Conservation (phyloP, 306 rosid species). For the Malus fusca region DNA sequence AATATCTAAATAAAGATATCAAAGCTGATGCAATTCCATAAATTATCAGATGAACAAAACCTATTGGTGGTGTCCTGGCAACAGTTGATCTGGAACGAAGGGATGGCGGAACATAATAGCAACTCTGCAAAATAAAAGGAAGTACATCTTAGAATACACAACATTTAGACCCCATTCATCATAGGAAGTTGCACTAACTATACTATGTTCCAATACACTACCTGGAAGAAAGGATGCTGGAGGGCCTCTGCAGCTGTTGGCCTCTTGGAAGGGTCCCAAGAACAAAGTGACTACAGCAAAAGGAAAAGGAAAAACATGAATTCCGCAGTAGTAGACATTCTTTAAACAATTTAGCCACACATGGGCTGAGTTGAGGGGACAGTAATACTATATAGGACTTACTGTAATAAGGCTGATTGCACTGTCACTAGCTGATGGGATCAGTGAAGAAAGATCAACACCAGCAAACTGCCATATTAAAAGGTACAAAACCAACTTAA, state of each 20-base stretch:
- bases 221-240: slow-evolving; percentile 98
- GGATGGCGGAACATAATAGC: slow-evolving; percentile 87
- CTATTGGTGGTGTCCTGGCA: slow-evolving; percentile 78
- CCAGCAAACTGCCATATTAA: slow-evolving; percentile 53
- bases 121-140: slow-evolving; percentile 46
- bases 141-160: not conserved
- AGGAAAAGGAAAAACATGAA: not conserved
- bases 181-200: not conserved
- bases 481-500: not conserved
- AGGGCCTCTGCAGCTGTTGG: slow-evolving; percentile 90
- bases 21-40: not conserved
- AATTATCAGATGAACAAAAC: slow-evolving; percentile 29
- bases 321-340: not conserved
- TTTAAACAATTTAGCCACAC: not conserved
- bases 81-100: slow-evolving; percentile 61
- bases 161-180: not conserved
- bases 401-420: slow-evolving; percentile 79
- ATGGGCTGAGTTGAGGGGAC: not conserved
- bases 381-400: slow-evolving; percentile 14
- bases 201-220: slow-evolving; percentile 4
- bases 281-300: slow-evolving; percentile 68
- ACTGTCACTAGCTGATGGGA: slow-evolving; percentile 66
- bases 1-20: not conserved
- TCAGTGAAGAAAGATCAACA: slow-evolving; percentile 56
- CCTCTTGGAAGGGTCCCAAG: slow-evolving; percentile 96